These are phyloP conservation scores for Penicillium sp. DNA, from an alignment of 2,329 filamentous ascomycete genomes.

Conservation along the genomic window DNA sequence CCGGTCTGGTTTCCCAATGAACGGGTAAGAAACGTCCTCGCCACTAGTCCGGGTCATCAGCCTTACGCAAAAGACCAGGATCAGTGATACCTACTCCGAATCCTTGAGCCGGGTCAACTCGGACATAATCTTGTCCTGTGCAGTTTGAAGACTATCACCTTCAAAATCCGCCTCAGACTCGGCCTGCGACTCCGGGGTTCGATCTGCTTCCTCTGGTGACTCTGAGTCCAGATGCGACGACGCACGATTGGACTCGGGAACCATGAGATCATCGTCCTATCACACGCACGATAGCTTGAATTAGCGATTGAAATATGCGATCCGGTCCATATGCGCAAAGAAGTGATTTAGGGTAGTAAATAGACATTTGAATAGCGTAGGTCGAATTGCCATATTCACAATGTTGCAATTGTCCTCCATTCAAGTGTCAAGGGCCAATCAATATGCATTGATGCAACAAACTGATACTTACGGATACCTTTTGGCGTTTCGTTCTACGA, in stretches of 20 bases:
- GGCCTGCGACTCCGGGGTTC: constrained; percentile 30
- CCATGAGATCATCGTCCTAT: constrained; percentile 20
- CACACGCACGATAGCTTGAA: background rate
- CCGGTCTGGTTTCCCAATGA: constrained; percentile 74
- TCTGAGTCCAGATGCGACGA: constrained; percentile 23
- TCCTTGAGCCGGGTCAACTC: constrained; percentile 53
- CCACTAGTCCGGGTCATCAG: constrained; percentile 46
- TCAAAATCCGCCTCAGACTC: constrained; percentile 63
- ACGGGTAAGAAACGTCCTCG: constrained; percentile 70
- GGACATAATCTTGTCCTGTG: constrained; percentile 79
- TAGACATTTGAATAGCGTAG: background rate
- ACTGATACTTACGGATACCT: constrained; percentile 55
- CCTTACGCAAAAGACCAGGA: background rate
- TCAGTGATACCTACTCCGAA: constrained; percentile 42
- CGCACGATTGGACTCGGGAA: constrained; percentile 23
- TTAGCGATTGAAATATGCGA: background rate
- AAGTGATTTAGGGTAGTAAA: background rate
- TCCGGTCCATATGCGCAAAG: background rate
- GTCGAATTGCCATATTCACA: background rate
- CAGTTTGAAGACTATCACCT: constrained; percentile 75
- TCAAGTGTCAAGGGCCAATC: background rate
- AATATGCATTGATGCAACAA: background rate
- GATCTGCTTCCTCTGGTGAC: constrained; percentile 28
- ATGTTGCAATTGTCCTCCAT: background rate
- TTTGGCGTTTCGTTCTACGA: constrained; percentile 57